Base-by-base conservation (phyloP, 2,329 filamentous ascomycete species). In the Colletotrichum camelliae region DNA sequence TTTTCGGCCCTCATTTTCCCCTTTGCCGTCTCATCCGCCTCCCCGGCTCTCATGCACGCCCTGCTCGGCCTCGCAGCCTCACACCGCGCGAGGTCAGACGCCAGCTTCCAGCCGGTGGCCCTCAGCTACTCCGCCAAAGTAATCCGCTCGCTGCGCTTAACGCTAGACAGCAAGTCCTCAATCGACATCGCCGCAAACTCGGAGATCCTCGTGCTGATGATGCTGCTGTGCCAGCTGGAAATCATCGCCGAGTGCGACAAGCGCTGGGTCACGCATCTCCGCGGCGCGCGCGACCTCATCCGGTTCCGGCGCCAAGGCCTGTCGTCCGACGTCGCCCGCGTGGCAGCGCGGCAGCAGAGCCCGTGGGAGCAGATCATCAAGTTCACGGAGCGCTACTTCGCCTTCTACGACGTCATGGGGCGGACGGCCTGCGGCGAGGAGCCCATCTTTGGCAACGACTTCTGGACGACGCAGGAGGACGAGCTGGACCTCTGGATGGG, bases 361-460 rank as follows among this genome's bases (percentile, higher is more conserved):
- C 73, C 73, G 1, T 82, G 80, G 8, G 79, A 80, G 7, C 61
- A 39, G 8, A 77, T 77, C 35, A 74, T 72, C 4, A 58, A 55
- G 21, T 78, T 78, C 71, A 82, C 85, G 4, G 86, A 87, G 77
- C 82, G 83, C 8, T 87, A 87, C 74, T 87, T 87, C 72, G 86
- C 86, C 18, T 87, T 87, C 55, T 86, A 87, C 72, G 86, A 87
- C 75, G 85, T 87, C 60, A 87, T 87, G 80, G 86, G 86, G 10
- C 84, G 86, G 12, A 87, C 86, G 1, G 86, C 86, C 2, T 87
- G 86, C 76, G 86, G 84, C 10, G 84, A 87, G 57, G 83, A 84
- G 61, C 82, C 85, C 0, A 79, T 85, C 2, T 87, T 87, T 67
- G 86, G 85, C 4, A 83, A 79, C 65, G 85, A 87, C 70, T 87